Evolutionary conservation across 495 filamentous ascomycete species (phyloP).

Genomic region (Xylaria flabelliformis): DNA sequence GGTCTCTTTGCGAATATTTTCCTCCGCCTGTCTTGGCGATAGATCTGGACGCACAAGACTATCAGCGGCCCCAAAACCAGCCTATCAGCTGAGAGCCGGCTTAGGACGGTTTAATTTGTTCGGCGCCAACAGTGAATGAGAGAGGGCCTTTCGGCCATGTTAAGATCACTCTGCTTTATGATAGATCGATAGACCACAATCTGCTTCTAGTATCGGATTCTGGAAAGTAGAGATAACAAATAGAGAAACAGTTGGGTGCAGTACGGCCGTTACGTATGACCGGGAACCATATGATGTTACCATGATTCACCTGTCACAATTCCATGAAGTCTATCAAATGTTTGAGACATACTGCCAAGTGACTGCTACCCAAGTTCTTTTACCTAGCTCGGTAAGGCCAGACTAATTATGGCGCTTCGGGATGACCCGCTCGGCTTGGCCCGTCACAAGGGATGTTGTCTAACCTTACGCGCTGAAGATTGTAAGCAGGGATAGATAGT

Average conservation of each 20-base stretch:
- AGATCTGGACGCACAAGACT: too few species aligned
- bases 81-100: neutral
- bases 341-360: neutral
- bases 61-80: too few species aligned
- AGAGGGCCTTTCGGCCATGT: neutral
- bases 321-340: neutral
- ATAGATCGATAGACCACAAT: neutral
- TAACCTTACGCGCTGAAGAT: neutral
- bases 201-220: neutral
- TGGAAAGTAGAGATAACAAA: neutral
- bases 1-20: too few species aligned
- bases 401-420: neutral
- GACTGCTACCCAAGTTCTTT: neutral
- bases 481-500: neutral
- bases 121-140: neutral
- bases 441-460: neutral
- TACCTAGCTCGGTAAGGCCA: neutral
- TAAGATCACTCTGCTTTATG: neutral
- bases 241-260: neutral
- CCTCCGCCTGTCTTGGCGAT: too few species aligned
- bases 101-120: neutral
- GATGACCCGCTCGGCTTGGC: neutral
- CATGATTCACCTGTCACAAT: neutral
- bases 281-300: neutral
- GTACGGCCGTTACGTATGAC: neutral